phyloP scores from a whole-genome alignment of 805 yeast genomes.

The Wickerhamiella parazyma region DNA sequence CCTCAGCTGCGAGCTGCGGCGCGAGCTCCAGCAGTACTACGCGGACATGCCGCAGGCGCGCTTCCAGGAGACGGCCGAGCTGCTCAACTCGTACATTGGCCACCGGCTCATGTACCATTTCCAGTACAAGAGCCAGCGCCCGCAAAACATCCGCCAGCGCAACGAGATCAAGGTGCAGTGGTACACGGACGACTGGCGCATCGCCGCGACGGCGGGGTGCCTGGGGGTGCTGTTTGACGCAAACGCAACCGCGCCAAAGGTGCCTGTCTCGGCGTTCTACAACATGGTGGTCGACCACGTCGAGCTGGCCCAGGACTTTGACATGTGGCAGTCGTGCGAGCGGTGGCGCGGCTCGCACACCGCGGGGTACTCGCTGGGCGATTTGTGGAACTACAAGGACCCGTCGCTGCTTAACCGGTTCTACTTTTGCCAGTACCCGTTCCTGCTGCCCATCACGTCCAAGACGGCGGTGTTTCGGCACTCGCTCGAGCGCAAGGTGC shows the following conservation, averaged over 20 bases:
- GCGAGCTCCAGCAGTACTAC: constrained; percentile 44
- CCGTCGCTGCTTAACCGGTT: constrained; percentile 22
- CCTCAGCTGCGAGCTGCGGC: constrained; percentile 28
- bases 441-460: constrained; percentile 64
- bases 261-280: constrained; percentile 42
- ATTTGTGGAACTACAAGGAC: constrained; percentile 2
- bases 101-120: constrained; percentile 45
- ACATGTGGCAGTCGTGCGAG: constrained; percentile 48
- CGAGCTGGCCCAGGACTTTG: constrained; percentile 67
- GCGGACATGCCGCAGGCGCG: constrained; percentile 31
- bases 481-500: constrained; percentile 19
- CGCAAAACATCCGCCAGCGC: constrained; percentile 12
- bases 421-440: constrained; percentile 74
- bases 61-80: constrained; percentile 45
- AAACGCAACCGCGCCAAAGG: constrained; percentile 26
- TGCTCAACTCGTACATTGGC: constrained; percentile 63
- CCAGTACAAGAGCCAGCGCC: constrained; percentile 15
- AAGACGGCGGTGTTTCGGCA: constrained; percentile 70
- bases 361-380: neutral
- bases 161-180: constrained; percentile 31
- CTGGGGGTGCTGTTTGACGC: constrained; percentile 44
- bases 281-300: constrained; percentile 72
- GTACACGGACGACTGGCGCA: constrained; percentile 74
- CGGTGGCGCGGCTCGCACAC: constrained; percentile 2
- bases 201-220: constrained; percentile 50